These are phyloP conservation scores for Zygosaccharomyces pseudobailii DNA, from an alignment of 1,139 yeast genomes.

Conservation along the genomic window DNA sequence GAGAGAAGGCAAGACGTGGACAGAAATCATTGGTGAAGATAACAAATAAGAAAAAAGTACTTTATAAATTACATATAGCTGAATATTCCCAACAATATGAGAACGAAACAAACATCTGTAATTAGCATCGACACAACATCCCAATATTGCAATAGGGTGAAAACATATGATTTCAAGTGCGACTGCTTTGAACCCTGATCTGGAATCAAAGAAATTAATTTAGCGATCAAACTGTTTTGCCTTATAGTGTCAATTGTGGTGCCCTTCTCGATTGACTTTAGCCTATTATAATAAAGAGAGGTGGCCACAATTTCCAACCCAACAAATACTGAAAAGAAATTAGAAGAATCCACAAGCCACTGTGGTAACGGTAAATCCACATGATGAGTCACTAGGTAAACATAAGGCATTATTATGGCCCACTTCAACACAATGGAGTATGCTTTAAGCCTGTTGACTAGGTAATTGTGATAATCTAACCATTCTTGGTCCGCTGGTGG, in stretches of 20 bases:
- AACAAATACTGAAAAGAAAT: slow-evolving; percentile 37
- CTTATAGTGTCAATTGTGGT: slow-evolving; percentile 27
- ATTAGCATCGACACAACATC: slow-evolving; percentile 39
- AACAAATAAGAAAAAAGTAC: slow-evolving; percentile 28
- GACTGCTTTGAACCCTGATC: slow-evolving; percentile 32
- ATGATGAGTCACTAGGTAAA: slow-evolving; percentile 20
- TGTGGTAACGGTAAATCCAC: slow-evolving; percentile 4
- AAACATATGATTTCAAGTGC: slow-evolving; percentile 26
- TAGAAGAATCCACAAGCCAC: slow-evolving; percentile 22
- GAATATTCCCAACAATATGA: slow-evolving; percentile 38
- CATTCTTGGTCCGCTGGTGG: slow-evolving; percentile 25
- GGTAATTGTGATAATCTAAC: slow-evolving; percentile 27
- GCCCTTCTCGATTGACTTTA: slow-evolving; percentile 27
- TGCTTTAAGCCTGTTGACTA: slow-evolving; percentile 30
- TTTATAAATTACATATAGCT: slow-evolving; percentile 19
- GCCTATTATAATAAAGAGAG: slow-evolving; percentile 32
- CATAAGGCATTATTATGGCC: slow-evolving; percentile 28
- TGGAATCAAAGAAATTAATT: slow-evolving; percentile 30
- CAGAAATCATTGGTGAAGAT: slow-evolving; percentile 62
- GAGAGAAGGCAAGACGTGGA: slow-evolving; percentile 80
- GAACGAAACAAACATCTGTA: slow-evolving; percentile 39
- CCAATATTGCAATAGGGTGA: slow-evolving; percentile 35
- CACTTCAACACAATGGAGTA: slow-evolving; percentile 31
- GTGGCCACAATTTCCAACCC: slow-evolving; percentile 36
- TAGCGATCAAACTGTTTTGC: slow-evolving; percentile 28